A percentile compares a stretch with the other conserved stretches of the same genome.
These are phyloP conservation scores for Simplicillium sp. DNA, from an alignment of 2,329 filamentous ascomycete species.

Conservation along the genomic window DNA sequence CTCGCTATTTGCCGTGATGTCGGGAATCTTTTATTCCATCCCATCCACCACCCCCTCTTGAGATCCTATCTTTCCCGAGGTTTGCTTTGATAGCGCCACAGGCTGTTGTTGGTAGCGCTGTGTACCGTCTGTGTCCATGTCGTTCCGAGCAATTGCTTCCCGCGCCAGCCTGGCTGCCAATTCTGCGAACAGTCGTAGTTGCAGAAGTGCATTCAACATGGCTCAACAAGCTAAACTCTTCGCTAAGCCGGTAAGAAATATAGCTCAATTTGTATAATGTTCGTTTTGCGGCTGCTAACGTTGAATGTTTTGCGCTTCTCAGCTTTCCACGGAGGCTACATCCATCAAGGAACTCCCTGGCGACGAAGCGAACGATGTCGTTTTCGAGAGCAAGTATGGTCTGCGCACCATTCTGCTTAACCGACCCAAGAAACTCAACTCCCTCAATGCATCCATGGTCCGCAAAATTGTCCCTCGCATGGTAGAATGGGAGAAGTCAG, in stretches of 20 bases:
- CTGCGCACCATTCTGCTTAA: constrained; percentile 91
- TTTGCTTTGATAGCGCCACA: too few relatives aligned
- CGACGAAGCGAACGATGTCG: constrained; percentile 81
- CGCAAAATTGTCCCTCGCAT: constrained; percentile 86
- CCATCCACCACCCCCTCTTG: constrained; percentile 4
- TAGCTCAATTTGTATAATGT: not conserved
- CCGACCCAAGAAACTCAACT: constrained; percentile 83
- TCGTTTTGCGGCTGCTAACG: too few relatives aligned
- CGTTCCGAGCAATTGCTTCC: constrained; percentile 40
- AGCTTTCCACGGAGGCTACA: constrained; percentile 25
- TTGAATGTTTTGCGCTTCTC: not conserved
- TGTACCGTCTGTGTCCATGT: constrained; percentile 32
- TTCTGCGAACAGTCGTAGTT: constrained; percentile 31
- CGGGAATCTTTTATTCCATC: constrained; percentile 2
- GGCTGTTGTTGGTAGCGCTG: constrained; percentile 8
- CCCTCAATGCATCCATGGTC: constrained; percentile 88
- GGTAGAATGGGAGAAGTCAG: constrained; percentile 89
- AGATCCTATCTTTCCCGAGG: not conserved
- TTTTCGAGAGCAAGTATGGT: constrained; percentile 84
- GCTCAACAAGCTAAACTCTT: constrained; percentile 70
- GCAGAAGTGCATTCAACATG: constrained; percentile 48
- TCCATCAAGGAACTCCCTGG: constrained; percentile 46
- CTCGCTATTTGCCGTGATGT: constrained; percentile 1
- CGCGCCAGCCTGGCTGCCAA: constrained; percentile 44
- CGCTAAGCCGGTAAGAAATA: constrained; percentile 17